Evolutionary conservation across 345 rosid species (phyloP).

Genomic region (Isatis tinctoria): DNA sequence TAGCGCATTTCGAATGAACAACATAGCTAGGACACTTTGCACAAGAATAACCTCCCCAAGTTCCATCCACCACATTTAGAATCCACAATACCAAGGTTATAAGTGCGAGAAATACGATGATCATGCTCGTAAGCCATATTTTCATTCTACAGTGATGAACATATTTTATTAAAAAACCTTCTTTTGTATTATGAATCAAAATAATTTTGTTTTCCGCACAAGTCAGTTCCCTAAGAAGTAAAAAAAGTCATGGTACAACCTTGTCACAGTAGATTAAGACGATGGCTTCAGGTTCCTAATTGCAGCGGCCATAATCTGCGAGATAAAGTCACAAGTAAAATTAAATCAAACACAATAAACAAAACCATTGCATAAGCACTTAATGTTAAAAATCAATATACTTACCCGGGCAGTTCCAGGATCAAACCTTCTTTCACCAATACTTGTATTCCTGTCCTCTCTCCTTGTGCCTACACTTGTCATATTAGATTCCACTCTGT

Average conservation of each 20-base stretch:
- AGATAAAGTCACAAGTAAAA: background rate
- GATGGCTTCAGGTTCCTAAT: slow-evolving; percentile 35
- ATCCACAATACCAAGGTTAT: too few relatives aligned
- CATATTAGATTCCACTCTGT: background rate
- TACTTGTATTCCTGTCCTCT: slow-evolving; percentile 13
- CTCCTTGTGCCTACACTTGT: slow-evolving; percentile 9
- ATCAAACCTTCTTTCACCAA: slow-evolving; percentile 21
- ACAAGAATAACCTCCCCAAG: too few relatives aligned
- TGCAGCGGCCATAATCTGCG: slow-evolving; percentile 33
- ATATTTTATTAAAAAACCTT: too few relatives aligned
- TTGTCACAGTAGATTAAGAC: slow-evolving; percentile 6
- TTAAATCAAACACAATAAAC: slow-evolving; percentile 3
- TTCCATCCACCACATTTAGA: too few relatives aligned
- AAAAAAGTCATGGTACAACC: background rate
- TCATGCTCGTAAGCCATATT: too few relatives aligned
- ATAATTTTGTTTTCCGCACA: too few relatives aligned
- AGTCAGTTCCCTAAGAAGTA: background rate
- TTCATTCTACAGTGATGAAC: too few relatives aligned
- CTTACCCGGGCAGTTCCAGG: slow-evolving; percentile 33
- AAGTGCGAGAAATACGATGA: too few relatives aligned
- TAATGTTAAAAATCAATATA: background rate
- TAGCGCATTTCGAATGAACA: too few relatives aligned
- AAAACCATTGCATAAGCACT: background rate
- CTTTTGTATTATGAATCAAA: too few relatives aligned
- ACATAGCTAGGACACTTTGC: too few relatives aligned